Evolutionary conservation across 1,139 yeast species (phyloP).

Genomic region (Debaryomycetaceae sp.): DNA sequence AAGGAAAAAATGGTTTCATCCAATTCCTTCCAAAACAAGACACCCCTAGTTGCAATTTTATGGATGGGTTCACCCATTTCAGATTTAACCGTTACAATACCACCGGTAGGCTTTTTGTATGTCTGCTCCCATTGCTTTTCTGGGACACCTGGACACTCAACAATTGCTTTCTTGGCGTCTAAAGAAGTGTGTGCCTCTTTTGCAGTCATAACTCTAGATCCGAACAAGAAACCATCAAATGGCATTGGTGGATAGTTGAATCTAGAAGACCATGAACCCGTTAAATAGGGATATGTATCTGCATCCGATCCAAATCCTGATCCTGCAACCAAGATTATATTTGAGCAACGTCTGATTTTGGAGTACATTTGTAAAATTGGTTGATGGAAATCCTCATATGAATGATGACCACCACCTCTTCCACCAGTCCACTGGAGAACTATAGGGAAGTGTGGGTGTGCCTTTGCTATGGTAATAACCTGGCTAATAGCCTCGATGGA

Average conservation of each 20-base stretch:
- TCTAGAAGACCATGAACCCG: slow-evolving; percentile 89
- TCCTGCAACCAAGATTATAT: slow-evolving; percentile 91
- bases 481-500: slow-evolving; percentile 89
- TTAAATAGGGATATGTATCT: slow-evolving; percentile 94
- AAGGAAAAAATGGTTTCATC: slow-evolving; percentile 89
- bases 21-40: slow-evolving; percentile 92
- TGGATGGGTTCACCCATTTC: slow-evolving; percentile 99
- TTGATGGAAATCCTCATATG: slow-evolving; percentile 98
- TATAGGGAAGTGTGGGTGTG: slow-evolving; percentile 94
- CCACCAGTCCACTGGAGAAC: slow-evolving; percentile 99
- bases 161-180: slow-evolving; percentile 91
- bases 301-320: slow-evolving; percentile 97
- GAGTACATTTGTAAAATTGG: slow-evolving; percentile 95
- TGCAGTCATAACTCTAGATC: slow-evolving; percentile 97
- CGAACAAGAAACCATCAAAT: slow-evolving; percentile 93
- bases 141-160: slow-evolving; percentile 83
- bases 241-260: slow-evolving; percentile 98
- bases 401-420: slow-evolving; percentile 99
- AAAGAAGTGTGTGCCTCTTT: slow-evolving; percentile 93
- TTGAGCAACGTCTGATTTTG: slow-evolving; percentile 86
- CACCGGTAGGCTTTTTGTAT: slow-evolving; percentile 94
- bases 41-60: slow-evolving; percentile 98
- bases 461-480: slow-evolving; percentile 86
- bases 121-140: slow-evolving; percentile 92
- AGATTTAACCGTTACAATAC: slow-evolving; percentile 90